A percentile compares a stretch with the other conserved stretches of the same genome.
Evolutionary conservation across 2,329 filamentous ascomycete genomes (phyloP).

Genomic region (Sordariomycetes sp.): DNA sequence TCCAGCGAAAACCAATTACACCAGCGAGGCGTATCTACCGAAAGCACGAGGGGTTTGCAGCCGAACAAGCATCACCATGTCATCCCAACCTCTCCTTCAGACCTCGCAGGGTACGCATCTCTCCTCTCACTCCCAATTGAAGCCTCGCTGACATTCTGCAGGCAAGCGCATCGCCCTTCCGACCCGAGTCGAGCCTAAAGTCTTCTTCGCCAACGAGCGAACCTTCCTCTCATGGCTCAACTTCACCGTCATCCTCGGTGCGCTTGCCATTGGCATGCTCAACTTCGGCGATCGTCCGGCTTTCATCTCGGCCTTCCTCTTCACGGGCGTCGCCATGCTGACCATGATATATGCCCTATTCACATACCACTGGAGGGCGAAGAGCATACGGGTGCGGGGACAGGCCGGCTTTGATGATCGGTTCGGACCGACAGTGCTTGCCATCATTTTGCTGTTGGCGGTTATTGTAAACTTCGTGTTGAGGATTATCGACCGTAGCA

Average conservation of each 20-base stretch:
- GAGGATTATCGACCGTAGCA: slow-evolving; percentile 44
- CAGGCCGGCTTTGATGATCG: slow-evolving; percentile 96
- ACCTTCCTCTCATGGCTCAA: slow-evolving; percentile 99
- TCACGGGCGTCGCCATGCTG: slow-evolving; percentile 88
- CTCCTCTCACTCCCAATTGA: not conserved
- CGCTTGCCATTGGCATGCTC: slow-evolving; percentile 89
- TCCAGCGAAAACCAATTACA: too few relatives aligned
- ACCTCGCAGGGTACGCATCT: slow-evolving; percentile 68
- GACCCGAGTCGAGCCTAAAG: slow-evolving; percentile 96
- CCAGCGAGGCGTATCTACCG: not conserved
- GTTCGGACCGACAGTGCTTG: slow-evolving; percentile 84
- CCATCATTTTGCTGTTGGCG: slow-evolving; percentile 75
- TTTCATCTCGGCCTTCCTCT: slow-evolving; percentile 87
- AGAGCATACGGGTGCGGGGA: slow-evolving; percentile 81
- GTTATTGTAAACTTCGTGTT: slow-evolving; percentile 96
- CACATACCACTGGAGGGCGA: slow-evolving; percentile 96
- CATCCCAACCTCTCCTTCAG: slow-evolving; percentile 90
- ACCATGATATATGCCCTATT: slow-evolving; percentile 92
- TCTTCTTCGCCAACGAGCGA: slow-evolving; percentile 99
- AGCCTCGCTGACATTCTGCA: slow-evolving; percentile 24
- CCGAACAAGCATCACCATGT: slow-evolving; percentile 54
- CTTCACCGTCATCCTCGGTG: slow-evolving; percentile 97
- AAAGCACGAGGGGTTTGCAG: slow-evolving; percentile 2
- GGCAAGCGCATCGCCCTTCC: slow-evolving; percentile 98
- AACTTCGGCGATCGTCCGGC: slow-evolving; percentile 96